Evolutionary conservation across 805 yeast species (phyloP).

Genomic region (Hanseniaspora taiwanica): DNA sequence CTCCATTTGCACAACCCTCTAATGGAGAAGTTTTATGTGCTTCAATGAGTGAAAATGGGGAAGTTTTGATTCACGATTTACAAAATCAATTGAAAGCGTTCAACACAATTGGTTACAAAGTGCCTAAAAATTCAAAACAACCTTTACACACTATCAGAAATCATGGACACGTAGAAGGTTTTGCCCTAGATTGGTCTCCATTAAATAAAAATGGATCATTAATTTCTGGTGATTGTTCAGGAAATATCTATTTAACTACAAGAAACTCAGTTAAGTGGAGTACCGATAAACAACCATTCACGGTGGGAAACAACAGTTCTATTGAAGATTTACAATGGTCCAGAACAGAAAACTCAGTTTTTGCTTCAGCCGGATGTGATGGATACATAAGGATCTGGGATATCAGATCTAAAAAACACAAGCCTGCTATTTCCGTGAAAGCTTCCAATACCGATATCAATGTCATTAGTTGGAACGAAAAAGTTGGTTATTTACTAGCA

Average conservation of each 20-base stretch:
- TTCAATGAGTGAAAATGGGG: constrained; percentile 80
- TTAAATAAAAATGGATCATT: constrained; percentile 64
- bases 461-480: constrained; percentile 90
- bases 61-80: constrained; percentile 73
- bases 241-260: constrained; percentile 66
- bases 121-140: constrained; percentile 64
- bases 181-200: constrained; percentile 96
- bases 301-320: constrained; percentile 49
- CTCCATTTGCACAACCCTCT: constrained; percentile 50
- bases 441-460: constrained; percentile 82
- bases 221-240: constrained; percentile 79
- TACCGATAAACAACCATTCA: constrained; percentile 73
- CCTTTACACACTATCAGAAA: constrained; percentile 70
- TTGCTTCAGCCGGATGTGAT: constrained; percentile 89
- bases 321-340: constrained; percentile 98
- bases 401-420: constrained; percentile 81
- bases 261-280: constrained; percentile 71
- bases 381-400: constrained; percentile 94
- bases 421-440: constrained; percentile 72
- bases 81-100: constrained; percentile 70
- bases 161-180: constrained; percentile 96
- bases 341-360: constrained; percentile 79
- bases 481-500: constrained; percentile 76
- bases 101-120: constrained; percentile 73
- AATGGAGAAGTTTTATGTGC: constrained; percentile 74